These are phyloP conservation scores for Cladosporium cucumerinum DNA, from an alignment of 2,329 filamentous ascomycete genomes.

Conservation along the genomic window DNA sequence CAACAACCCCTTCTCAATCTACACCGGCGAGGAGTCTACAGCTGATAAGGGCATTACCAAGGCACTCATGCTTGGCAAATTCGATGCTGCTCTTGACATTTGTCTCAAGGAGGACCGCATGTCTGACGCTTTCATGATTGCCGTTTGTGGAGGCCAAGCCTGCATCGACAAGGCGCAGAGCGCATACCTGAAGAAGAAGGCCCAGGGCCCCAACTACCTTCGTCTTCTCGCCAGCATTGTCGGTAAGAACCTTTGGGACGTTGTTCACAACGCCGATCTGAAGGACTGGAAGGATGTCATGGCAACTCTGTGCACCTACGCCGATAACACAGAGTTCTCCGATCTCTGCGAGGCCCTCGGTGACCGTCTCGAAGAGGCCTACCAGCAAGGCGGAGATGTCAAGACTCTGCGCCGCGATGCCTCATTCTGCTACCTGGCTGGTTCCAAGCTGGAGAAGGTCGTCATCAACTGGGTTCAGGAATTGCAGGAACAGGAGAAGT, in stretches of 20 bases:
- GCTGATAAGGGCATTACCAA: constrained; percentile 84
- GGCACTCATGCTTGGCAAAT: constrained; percentile 84
- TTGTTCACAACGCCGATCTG: constrained; percentile 93
- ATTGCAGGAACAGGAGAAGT: constrained; percentile 77
- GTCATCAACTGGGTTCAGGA: constrained; percentile 91
- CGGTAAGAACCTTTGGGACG: constrained; percentile 95
- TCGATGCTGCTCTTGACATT: constrained; percentile 82
- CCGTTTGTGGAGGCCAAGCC: constrained; percentile 90
- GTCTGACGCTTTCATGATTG: constrained; percentile 96
- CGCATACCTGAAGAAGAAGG: constrained; percentile 81
- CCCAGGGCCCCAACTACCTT: constrained; percentile 83
- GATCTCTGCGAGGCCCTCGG: constrained; percentile 93
- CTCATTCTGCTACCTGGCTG: constrained; percentile 92
- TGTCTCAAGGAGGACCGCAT: constrained; percentile 85
- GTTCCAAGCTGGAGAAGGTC: constrained; percentile 96
- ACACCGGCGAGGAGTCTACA: constrained; percentile 75
- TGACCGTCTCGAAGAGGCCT: constrained; percentile 76
- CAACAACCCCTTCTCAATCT: constrained; percentile 89
- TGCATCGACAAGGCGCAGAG: constrained; percentile 92
- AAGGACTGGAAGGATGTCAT: constrained; percentile 96
- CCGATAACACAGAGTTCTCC: constrained; percentile 83
- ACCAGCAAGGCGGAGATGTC: constrained; percentile 49
- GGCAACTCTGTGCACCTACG: constrained; percentile 93
- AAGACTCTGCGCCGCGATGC: constrained; percentile 71
- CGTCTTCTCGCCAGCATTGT: constrained; percentile 88